Percentiles rank a stretch among this genome's conserved stretches.
phyloP scores from a whole-genome alignment of 2,329 filamentous ascomycete species.

The Neobulgaria alba region DNA sequence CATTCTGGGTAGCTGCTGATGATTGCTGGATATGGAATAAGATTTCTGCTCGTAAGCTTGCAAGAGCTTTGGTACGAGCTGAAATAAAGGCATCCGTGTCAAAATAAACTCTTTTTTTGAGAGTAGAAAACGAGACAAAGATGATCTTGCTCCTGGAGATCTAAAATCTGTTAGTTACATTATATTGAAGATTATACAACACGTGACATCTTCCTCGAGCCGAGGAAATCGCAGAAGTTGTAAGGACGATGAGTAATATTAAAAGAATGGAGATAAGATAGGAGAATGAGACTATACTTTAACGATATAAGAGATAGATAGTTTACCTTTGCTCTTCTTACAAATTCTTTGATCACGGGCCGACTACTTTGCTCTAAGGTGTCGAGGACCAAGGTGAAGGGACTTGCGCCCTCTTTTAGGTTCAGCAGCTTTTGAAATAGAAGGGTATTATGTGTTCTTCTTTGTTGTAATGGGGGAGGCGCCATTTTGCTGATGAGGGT shows the following conservation, averaged over 20 bases:
- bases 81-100: constrained; percentile 61
- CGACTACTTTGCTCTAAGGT: constrained; percentile 72
- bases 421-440: constrained; percentile 76
- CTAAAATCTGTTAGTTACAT: constrained; percentile 29
- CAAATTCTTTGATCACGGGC: constrained; percentile 65
- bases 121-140: constrained; percentile 69
- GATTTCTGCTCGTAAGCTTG: constrained; percentile 52
- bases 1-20: constrained; percentile 6
- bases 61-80: constrained; percentile 49
- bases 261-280: neutral
- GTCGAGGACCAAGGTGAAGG: constrained; percentile 80
- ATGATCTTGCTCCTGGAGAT: constrained; percentile 60
- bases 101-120: constrained; percentile 45
- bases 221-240: neutral
- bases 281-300: neutral
- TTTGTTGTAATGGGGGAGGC: constrained; percentile 51
- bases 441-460: constrained; percentile 75
- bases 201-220: neutral
- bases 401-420: constrained; percentile 70
- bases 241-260: neutral
- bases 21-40: constrained; percentile 34
- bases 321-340: constrained; percentile 58
- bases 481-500: too few species aligned
- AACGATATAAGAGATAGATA: neutral
- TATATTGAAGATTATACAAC: neutral